A percentile compares a stretch with the other conserved stretches of the same genome.
Evolutionary conservation across 345 rosid species (phyloP).

Genomic region (Chamaenerion angustifolium): DNA sequence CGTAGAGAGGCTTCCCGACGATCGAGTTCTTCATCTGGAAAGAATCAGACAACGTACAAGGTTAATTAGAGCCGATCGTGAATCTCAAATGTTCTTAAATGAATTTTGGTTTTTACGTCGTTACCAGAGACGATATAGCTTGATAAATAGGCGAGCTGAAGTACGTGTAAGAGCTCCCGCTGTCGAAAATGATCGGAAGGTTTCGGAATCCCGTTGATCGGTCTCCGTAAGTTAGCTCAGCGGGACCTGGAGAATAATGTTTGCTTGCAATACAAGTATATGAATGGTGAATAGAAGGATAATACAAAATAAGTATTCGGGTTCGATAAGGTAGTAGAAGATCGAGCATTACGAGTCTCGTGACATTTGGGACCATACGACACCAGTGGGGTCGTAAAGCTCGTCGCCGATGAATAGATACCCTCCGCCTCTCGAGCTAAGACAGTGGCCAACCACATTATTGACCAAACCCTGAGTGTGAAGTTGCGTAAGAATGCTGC

Average conservation of each 20-base stretch:
- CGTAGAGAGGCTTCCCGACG: conserved; percentile 36
- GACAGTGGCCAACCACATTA: conserved; percentile 79
- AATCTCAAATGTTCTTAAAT: not conserved
- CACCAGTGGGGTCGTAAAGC: conserved; percentile 50
- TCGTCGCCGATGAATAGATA: conserved; percentile 75
- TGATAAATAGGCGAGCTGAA: conserved; percentile 52
- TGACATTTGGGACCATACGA: conserved; percentile 75
- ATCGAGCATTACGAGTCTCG: conserved; percentile 26
- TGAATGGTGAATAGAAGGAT: not conserved
- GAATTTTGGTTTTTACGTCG: not conserved
- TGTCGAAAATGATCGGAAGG: conserved; percentile 44
- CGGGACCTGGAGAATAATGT: conserved; percentile 66
- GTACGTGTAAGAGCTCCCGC: conserved; percentile 90
- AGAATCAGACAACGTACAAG: not conserved
- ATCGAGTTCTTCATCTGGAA: conserved; percentile 42
- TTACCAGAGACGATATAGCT: conserved; percentile 34
- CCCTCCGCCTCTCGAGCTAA: conserved; percentile 73
- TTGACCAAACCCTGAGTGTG: conserved; percentile 42
- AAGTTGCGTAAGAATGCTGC: conserved; percentile 77
- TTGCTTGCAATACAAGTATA: conserved; percentile 28
- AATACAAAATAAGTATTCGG: not conserved
- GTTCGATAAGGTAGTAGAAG: not conserved
- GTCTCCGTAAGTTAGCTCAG: conserved; percentile 52
- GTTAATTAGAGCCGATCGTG: not conserved
- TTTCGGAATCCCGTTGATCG: conserved; percentile 48